phyloP scores from a whole-genome alignment of 345 rosid species.

The Kernera saxatilis region DNA sequence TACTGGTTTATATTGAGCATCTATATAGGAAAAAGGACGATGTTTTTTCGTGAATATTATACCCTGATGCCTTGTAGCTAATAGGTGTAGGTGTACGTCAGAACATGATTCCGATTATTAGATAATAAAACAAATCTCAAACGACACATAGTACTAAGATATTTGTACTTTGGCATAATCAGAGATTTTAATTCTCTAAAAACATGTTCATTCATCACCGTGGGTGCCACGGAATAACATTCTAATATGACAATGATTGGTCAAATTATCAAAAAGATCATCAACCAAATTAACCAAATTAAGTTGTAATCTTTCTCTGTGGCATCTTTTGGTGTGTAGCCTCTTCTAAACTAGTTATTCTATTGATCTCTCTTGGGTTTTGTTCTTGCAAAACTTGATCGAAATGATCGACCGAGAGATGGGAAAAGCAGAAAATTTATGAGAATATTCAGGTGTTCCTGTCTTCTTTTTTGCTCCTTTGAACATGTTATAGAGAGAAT shows the following conservation, averaged over 20 bases:
- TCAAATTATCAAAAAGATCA: neutral
- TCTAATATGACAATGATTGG: slow-evolving; percentile 10
- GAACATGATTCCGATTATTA: slow-evolving; percentile 30
- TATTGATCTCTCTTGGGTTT: slow-evolving; percentile 8
- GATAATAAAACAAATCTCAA: slow-evolving; percentile 17
- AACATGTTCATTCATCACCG: neutral
- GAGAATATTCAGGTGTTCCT: slow-evolving; percentile 34
- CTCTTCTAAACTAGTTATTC: slow-evolving; percentile 2
- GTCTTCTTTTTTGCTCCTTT: slow-evolving; percentile 24
- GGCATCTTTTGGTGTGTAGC: too few species aligned
- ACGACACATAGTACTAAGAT: slow-evolving; percentile 19
- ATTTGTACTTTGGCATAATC: slow-evolving; percentile 23
- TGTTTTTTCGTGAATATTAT: slow-evolving; percentile 14
- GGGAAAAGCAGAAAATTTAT: neutral
- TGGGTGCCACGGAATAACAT: slow-evolving; percentile 25
- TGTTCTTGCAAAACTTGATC: neutral
- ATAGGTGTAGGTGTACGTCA: slow-evolving; percentile 21
- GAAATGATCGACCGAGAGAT: neutral
- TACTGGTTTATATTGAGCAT: slow-evolving; percentile 31
- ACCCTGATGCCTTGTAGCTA: slow-evolving; percentile 9
- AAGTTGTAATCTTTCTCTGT: too few species aligned
- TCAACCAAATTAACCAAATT: too few species aligned
- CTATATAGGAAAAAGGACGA: neutral
- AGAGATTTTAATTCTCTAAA: neutral
- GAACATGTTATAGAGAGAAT: slow-evolving; percentile 32